Percentiles rank a stretch among this genome's conserved stretches.
Evolutionary conservation across 164 flowering plant species (phyloP).

Genomic region (Paratinospora sagittata): DNA sequence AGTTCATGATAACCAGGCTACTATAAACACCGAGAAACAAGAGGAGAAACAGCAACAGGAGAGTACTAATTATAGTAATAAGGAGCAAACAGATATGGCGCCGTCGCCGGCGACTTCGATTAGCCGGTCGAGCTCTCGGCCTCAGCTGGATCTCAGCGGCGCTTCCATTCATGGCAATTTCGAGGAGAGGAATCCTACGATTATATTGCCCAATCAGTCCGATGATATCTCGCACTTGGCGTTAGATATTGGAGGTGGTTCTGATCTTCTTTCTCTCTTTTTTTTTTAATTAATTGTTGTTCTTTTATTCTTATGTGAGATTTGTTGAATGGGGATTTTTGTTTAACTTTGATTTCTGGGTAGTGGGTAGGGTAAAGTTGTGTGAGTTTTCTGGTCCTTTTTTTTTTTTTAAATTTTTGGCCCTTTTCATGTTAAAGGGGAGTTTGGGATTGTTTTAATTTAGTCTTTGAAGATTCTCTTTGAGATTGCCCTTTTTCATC

Average conservation of each 20-base stretch:
- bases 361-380: too few species aligned
- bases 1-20: slow-evolving; percentile 10
- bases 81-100: too few species aligned
- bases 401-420: too few species aligned
- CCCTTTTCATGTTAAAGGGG: too few species aligned
- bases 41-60: slow-evolving; percentile 16
- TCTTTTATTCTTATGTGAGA: not conserved
- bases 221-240: slow-evolving; percentile 92
- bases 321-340: too few species aligned
- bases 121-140: slow-evolving; percentile 71
- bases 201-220: slow-evolving; percentile 89
- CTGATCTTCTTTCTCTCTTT: not conserved
- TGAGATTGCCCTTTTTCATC: too few species aligned
- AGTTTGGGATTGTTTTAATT: too few species aligned
- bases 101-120: slow-evolving; percentile 40
- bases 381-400: too few species aligned
- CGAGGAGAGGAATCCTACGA: slow-evolving; percentile 82
- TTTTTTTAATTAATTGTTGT: not conserved
- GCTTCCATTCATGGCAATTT: slow-evolving; percentile 90
- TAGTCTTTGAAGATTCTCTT: too few species aligned
- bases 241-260: slow-evolving; percentile 84
- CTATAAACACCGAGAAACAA: slow-evolving; percentile 4
- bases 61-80: too few species aligned
- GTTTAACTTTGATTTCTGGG: too few species aligned
- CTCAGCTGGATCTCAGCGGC: slow-evolving; percentile 81